Percentiles rank a stretch among this genome's conserved stretches.
These are phyloP conservation scores for Rostrohypoxylon terebratum DNA, from an alignment of 495 filamentous ascomycete genomes.

Conservation along the genomic window DNA sequence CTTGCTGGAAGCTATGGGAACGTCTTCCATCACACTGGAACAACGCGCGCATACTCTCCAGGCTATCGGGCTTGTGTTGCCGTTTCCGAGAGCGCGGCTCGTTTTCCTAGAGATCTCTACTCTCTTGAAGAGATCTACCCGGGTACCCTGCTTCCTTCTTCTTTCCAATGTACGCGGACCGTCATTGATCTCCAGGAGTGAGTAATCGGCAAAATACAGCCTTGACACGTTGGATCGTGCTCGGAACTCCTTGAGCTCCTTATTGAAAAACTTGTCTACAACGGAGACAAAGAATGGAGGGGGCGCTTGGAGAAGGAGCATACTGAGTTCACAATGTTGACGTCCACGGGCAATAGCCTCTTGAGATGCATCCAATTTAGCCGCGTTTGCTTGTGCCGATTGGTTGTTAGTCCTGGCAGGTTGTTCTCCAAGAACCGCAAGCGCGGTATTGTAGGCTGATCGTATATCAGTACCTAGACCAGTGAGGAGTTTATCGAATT, in stretches of 20 bases:
- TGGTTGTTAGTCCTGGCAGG: slow-evolving; percentile 45
- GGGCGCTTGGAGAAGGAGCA: slow-evolving; percentile 60
- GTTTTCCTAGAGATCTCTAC: slow-evolving; percentile 32
- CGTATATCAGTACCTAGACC: slow-evolving; percentile 59
- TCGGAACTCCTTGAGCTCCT: slow-evolving; percentile 56
- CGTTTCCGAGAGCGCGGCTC: not conserved
- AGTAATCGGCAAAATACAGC: slow-evolving; percentile 64
- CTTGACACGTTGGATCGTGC: slow-evolving; percentile 56
- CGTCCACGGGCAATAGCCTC: slow-evolving; percentile 45
- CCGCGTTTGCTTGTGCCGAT: slow-evolving; percentile 39
- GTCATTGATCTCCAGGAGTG: slow-evolving; percentile 62
- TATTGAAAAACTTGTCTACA: slow-evolving; percentile 60
- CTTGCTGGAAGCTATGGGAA: slow-evolving; percentile 50
- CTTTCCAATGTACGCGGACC: slow-evolving; percentile 44
- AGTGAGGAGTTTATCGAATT: slow-evolving; percentile 62
- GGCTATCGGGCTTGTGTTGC: slow-evolving; percentile 33
- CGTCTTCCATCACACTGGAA: slow-evolving; percentile 72
- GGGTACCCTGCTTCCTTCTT: slow-evolving; percentile 41
- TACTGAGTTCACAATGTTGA: slow-evolving; percentile 61
- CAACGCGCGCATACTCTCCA: slow-evolving; percentile 72
- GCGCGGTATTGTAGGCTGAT: slow-evolving; percentile 57
- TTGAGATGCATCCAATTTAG: slow-evolving; percentile 44
- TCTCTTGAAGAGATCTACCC: slow-evolving; percentile 60
- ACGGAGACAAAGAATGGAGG: slow-evolving; percentile 62
- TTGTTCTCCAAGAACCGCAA: slow-evolving; percentile 51